phyloP scores from a whole-genome alignment of 768 basidiomycete species.

The Cystofilobasidium capitatum region DNA sequence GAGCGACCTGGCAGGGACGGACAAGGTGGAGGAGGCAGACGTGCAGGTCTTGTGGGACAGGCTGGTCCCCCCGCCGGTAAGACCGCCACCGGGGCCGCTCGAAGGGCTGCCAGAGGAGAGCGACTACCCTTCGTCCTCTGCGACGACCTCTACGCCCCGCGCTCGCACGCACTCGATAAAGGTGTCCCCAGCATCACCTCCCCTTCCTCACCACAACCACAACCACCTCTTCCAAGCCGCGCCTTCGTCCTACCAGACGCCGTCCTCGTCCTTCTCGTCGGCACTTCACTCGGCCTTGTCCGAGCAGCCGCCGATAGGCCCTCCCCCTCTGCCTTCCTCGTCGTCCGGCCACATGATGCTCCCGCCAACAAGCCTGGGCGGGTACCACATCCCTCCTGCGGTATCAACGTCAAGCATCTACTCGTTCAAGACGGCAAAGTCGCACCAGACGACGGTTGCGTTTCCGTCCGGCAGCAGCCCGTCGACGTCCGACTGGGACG shows the following conservation, averaged over 20 bases:
- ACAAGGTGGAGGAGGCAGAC: slow-evolving; percentile 36
- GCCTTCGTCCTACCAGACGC: slow-evolving; percentile 61
- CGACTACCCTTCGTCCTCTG: not conserved
- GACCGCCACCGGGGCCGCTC: not conserved
- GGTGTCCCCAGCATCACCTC: not conserved
- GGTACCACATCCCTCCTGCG: slow-evolving; percentile 2
- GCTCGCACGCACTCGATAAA: not conserved
- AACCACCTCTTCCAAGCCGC: slow-evolving; percentile 30
- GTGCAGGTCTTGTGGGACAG: slow-evolving; percentile 52
- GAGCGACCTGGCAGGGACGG: slow-evolving; percentile 48
- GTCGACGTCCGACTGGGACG: not conserved
- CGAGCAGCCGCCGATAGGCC: slow-evolving; percentile 6
- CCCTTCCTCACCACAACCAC: not conserved
- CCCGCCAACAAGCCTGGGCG: slow-evolving; percentile 29
- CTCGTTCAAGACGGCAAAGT: not conserved
- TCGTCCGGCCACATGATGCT: slow-evolving; percentile 48
- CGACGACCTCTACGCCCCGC: not conserved
- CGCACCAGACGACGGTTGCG: slow-evolving; percentile 9
- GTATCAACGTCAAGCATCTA: slow-evolving; percentile 3
- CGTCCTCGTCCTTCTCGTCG: slow-evolving; percentile 66
- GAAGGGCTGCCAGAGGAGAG: not conserved
- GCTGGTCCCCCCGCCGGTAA: slow-evolving; percentile 41
- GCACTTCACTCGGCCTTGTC: not conserved
- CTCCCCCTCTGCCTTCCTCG: slow-evolving; percentile 47
- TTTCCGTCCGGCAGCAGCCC: not conserved